phyloP scores from a whole-genome alignment of 331 rosid genomes.

The Quercus lobata region DNA sequence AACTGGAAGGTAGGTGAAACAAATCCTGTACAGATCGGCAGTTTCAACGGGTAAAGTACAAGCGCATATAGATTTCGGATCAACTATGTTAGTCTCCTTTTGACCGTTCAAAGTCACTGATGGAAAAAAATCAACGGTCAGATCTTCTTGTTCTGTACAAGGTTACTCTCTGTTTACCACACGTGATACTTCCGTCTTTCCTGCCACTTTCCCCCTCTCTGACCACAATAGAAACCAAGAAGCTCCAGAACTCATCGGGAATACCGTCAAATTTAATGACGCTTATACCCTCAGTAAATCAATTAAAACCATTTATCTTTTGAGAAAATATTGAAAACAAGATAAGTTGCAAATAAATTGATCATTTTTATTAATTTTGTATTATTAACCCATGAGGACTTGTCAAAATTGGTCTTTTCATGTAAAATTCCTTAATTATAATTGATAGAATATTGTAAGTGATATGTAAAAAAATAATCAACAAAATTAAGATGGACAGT shows the following conservation, averaged over 20 bases:
- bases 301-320: constrained; percentile 8
- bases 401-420: too few species aligned
- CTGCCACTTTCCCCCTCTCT: constrained; percentile 37
- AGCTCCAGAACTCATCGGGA: constrained; percentile 30
- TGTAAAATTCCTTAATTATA: too few species aligned
- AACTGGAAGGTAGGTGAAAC: constrained; percentile 53
- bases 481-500: too few species aligned
- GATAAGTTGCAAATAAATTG: too few species aligned
- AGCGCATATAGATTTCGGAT: constrained; percentile 18
- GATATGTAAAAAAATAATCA: too few species aligned
- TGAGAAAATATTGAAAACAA: too few species aligned
- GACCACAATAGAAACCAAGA: constrained; percentile 34
- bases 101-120: constrained; percentile 24
- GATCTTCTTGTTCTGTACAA: constrained; percentile 1
- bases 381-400: too few species aligned
- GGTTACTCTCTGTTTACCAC: constrained; percentile 5
- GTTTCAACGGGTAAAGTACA: constrained; percentile 43
- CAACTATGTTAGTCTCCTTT: constrained; percentile 1
- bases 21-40: constrained; percentile 45
- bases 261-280: constrained; percentile 33
- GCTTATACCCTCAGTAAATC: constrained; percentile 11
- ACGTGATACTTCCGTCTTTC: constrained; percentile 48
- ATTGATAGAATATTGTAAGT: too few species aligned
- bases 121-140: constrained; percentile 28
- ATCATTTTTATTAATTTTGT: too few species aligned